Base-by-base conservation (phyloP, 495 filamentous ascomycete species). In the Margaritispora aquatica region DNA sequence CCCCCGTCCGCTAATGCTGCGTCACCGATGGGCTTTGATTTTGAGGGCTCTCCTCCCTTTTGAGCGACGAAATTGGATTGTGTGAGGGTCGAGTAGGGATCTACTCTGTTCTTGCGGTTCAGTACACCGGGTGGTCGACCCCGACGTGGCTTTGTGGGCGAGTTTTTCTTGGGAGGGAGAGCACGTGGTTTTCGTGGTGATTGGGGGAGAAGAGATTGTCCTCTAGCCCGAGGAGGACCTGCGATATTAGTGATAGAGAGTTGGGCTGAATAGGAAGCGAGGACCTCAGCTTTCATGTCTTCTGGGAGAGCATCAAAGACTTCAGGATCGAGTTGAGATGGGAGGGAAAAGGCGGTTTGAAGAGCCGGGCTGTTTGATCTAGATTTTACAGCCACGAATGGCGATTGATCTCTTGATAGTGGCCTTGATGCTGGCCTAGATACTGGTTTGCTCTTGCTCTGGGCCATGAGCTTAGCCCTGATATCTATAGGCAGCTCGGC, bases 401-500 rank as follows among this genome's bases (percentile, higher is more conserved):
- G 38, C 11, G 38, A 44, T n/a, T 44, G 38, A 8, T 44, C 38
- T 44, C 38, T 44, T 15, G 66, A 63, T 29, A 54, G 26, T 15
- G n/a, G 48, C 55, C 60, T 51, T 47, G 64, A 61, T 48, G 20
- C 23, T 41, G 64, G 48, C 55, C 60, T 51, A 34, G 64, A 61
- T 48, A 19, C 23, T 41, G 64, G 24, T 19, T n/a, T 38, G 41
- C 55, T 66, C 52, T 69, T 72, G 48, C 49, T 66, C 58, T 75
- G 77, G 26, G 62, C 70, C 31, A 83, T 71, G n/a, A 96, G 78
- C 62, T 83, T 88, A 46, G 83, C 83, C 59, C 89, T 80, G 59
- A 96, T 94, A 62, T 94, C 88, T 17, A 75, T 75, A 1, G 89
- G 90, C 1, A 96, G 79, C 66, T 94, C 90, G 1, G 84, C 85